Base-by-base conservation (phyloP, 2,329 filamentous ascomycete genomes). In the Trichoderma atroviride region DNA sequence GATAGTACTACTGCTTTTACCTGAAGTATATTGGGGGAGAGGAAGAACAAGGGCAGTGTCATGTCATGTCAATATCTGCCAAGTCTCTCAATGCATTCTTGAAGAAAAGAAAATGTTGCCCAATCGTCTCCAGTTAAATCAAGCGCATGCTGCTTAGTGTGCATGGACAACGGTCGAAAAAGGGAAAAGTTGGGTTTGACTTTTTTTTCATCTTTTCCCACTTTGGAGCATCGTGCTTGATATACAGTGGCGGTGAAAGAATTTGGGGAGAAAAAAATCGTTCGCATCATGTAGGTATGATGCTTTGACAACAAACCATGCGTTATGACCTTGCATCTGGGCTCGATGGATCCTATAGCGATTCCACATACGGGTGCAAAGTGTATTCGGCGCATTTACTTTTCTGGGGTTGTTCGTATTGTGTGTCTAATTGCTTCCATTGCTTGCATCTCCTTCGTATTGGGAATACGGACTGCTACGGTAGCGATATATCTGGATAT, bases 241-340 rank as follows among this genome's bases (percentile, higher is more conserved):
- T 16, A 33, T 31, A 64, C 35, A 66, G 62, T 66, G 62, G 62
- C 62, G 62, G 62, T 66, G 62, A 66, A 66, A 57, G 62, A 58
- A 57, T 13, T 35, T 13, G 33, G 0, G 3, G 33, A 35, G 24
- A 24, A 62, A 37, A 33, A 19, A 53, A 53, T 55, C 47, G 62
- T 65, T 65, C 52, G 62, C 50, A 65, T 65, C 62, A 65, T 65
- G 62, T 55, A 56, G 4, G 52, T 16, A 24, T 55, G 55, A 65
- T 53, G 52, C 53, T 43, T 66, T 66, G 62, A 66, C 62, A 66
- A 66, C 62, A 33, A 66, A 66, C 52, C 62, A 14, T 66, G 62
- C 62, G 53, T 57, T 33, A 24, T 57, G 24, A 53, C 16, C 19
- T 11, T 57, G 52, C 53, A 35, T 56, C 19, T 53, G 52, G 53